Evolutionary conservation across 495 filamentous ascomycete genomes (phyloP), one percentile per base, ranked within the genome.

Genomic region (Neurospora sp.): DNA sequence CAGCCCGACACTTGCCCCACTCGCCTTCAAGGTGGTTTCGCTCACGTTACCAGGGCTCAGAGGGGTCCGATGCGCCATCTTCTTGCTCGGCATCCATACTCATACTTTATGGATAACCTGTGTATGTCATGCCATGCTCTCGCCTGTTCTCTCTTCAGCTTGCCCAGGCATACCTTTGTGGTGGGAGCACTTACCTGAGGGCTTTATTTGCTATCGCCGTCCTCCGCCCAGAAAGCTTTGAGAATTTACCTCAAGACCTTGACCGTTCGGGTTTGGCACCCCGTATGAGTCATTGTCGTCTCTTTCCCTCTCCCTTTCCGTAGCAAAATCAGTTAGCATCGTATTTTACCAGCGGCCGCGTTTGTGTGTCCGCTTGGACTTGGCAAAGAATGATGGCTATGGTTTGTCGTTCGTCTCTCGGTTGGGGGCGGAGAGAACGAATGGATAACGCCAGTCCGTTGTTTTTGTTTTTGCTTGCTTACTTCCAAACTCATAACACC

Each of bases 311-410:
- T 59, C 41, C 47, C 42, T 38, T 18, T 59, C 41, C 47, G 42
- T 71, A 71, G 70, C 40, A 65, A 71, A 37, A 71, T 38, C 53
- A 65, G 27, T 37, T 65, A 65, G 53, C 27, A 35, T 65, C 53
- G 53, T 65, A 65, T 31, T 1, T 65, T 65, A 59, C 20, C 47
- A 59, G 20, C 47, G 47, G 47, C 20, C 47, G 5, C 47, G 5
- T 6, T 9, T 5, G n/a, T 27, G 47, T 59, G 47, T 59, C 47
- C 47, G 47, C 47, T 59, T 59, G 47, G 47, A 59, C n/a, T 5
- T 59, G 14, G 47, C 47, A 59, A 6, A 59, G 47, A 53, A 59
- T 2, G 10, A 22, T 27, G 47, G 47, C 1, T 59, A 14, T 59
- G 20, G 20, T 53, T 53, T 22, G 4, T 14, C 45, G 45, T 53